Conservation (phyloP, 1,284 basidiomycete species). For the Apiotrichum siamense region DNA sequence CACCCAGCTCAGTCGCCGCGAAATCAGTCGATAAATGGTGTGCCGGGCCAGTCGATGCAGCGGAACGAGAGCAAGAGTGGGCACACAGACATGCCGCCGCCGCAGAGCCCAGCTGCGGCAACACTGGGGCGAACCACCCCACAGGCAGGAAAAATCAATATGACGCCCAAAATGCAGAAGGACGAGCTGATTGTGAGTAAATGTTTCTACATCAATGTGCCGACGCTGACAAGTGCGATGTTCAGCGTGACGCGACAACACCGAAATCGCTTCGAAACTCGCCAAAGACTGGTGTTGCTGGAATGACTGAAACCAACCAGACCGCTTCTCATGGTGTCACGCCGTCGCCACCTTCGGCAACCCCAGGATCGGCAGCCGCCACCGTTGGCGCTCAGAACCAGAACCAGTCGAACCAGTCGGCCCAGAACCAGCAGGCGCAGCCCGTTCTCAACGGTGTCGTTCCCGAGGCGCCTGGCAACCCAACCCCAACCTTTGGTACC, state of each 20-base stretch:
- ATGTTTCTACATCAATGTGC: neutral
- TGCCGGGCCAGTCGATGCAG: conserved; percentile 24
- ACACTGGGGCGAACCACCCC: conserved; percentile 25
- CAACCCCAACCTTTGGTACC: neutral
- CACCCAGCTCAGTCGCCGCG: conserved; percentile 12
- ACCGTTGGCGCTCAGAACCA: neutral
- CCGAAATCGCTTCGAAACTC: conserved; percentile 42
- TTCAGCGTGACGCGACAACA: conserved; percentile 32
- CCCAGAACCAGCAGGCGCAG: neutral
- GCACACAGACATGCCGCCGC: conserved; percentile 38
- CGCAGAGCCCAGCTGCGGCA: conserved; percentile 32
- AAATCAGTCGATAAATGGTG: conserved; percentile 10
- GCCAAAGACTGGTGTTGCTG: conserved; percentile 23
- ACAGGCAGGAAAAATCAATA: conserved; percentile 14
- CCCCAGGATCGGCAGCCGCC: neutral
- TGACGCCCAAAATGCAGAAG: conserved; percentile 21
- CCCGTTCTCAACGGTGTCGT: neutral
- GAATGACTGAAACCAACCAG: conserved; percentile 11
- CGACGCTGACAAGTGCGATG: conserved; percentile 5
- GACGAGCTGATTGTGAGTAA: conserved; percentile 29
- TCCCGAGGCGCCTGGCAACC: neutral
- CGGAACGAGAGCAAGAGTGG: conserved; percentile 35
- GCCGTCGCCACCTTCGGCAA: conserved; percentile 26
- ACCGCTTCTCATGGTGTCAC: conserved; percentile 23
- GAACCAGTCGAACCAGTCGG: neutral